Base-by-base conservation (phyloP, 2,329 filamentous ascomycete genomes). In the Helotiales sp. region DNA sequence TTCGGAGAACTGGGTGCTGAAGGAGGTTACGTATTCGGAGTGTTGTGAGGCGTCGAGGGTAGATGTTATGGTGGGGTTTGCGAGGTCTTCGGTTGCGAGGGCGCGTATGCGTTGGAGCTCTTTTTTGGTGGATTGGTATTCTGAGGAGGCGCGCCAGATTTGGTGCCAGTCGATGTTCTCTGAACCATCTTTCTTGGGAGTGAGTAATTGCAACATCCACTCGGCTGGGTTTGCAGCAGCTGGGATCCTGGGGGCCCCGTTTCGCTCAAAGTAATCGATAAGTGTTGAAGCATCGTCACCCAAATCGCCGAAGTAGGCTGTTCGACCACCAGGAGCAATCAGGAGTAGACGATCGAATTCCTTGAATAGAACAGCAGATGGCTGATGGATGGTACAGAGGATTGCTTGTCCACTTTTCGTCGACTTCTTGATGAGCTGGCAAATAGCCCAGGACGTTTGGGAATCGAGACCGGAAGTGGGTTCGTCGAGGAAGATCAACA, bases 391-490 rank as follows among this genome's bases (percentile, higher is more conserved):
- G 6, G 94, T 97, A 81, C 93, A 97, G 13, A 97, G 87, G 78
- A 97, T 92, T 57, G 94, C 93, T 78, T 96, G 93, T 17, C 94
- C 94, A 71, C 89, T 91, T 78, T 94, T 91, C 73, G 93, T 93
- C 54, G 97, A 84, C 80, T 96, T 97, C 80, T 96, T 91, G 50
- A 97, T 86, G 20, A 97, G 86, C 77, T 93, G 90, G 54, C 93
- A 85, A 76, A 97, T 97, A 69, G 93, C 91, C 92, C 93, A 97
- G 0, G 93, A 94, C 1, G 93, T 97, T 78, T 97, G 93, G 75
- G 89, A 93, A 79, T 97, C 94, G n/a, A 97, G 87, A 82, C 94
- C 94, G 34, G 93, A 97, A 5, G 93, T 97, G 20, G 94, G 94
- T 80, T 97, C 94, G 74, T 97, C 94, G 54, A 97, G 87, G 82